phyloP scores from a whole-genome alignment of 495 filamentous ascomycete genomes.

The Sphaerosporella brunnea region DNA sequence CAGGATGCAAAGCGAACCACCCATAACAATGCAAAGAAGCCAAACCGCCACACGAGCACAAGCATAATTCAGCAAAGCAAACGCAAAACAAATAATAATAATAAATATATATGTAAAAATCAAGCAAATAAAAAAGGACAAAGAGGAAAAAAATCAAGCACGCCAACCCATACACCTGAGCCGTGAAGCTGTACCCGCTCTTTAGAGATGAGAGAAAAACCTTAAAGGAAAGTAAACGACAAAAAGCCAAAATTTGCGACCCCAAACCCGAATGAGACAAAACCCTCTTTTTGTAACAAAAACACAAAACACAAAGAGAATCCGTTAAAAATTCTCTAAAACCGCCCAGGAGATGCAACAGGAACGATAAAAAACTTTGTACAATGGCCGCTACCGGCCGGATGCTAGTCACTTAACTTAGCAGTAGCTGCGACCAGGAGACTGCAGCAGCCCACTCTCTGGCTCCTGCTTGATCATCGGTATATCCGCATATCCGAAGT shows the following conservation, averaged over 20 bases:
- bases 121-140: not conserved
- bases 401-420: too few relatives aligned
- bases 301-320: not conserved
- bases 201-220: constrained; percentile 4
- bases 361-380: constrained; percentile 5
- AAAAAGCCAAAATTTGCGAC: constrained; percentile 2
- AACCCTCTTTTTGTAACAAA: constrained; percentile 1
- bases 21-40: not conserved
- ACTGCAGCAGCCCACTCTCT: constrained; percentile 20
- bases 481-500: constrained; percentile 13
- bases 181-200: constrained; percentile 5
- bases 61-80: not conserved
- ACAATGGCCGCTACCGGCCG: constrained; percentile 3
- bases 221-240: not conserved
- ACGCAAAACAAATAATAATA: not conserved
- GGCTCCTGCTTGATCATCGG: constrained; percentile 23
- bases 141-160: not conserved
- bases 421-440: constrained; percentile 22
- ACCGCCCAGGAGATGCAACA: constrained; percentile 4
- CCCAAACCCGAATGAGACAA: constrained; percentile 7
- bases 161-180: constrained; percentile 6
- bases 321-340: not conserved
- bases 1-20: not conserved
- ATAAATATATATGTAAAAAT: not conserved
- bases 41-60: too few relatives aligned